Conservation (phyloP, 2,329 filamentous ascomycete genomes). For the Colletotrichum noveboracense region DNA sequence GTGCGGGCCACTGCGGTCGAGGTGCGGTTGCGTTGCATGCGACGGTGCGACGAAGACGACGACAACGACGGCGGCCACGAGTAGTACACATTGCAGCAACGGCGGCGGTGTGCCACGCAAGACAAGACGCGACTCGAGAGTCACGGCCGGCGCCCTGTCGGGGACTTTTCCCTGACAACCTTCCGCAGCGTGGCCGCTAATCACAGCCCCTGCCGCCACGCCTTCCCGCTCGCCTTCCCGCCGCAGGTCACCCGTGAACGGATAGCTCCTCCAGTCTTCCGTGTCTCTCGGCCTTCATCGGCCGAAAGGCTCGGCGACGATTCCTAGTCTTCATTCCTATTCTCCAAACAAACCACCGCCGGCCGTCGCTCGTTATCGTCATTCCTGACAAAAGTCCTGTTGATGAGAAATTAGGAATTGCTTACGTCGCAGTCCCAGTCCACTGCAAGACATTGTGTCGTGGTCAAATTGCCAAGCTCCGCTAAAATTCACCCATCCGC, state of each 20-base stretch:
- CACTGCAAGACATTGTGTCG: background rate
- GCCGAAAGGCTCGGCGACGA: background rate
- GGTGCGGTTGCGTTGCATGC: background rate
- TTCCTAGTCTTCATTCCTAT: background rate
- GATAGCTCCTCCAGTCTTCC: background rate
- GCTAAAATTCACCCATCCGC: background rate
- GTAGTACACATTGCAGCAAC: background rate
- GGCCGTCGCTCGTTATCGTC: background rate
- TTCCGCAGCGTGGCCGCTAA: background rate
- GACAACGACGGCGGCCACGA: background rate
- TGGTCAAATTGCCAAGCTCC: background rate
- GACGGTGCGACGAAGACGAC: background rate
- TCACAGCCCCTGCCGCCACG: background rate
- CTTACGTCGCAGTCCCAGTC: background rate
- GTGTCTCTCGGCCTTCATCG: background rate
- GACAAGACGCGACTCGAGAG: background rate
- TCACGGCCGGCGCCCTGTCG: background rate
- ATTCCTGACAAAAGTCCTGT: background rate
- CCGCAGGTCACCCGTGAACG: background rate
- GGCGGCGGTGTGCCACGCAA: background rate
- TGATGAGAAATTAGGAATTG: background rate
- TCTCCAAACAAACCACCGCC: background rate
- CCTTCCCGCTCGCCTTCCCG: slow-evolving; percentile 8
- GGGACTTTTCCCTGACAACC: background rate
- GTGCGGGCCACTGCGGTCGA: background rate